These are phyloP conservation scores for Colletotrichum cordylinicola DNA, from an alignment of 2,329 filamentous ascomycete genomes.

Conservation along the genomic window DNA sequence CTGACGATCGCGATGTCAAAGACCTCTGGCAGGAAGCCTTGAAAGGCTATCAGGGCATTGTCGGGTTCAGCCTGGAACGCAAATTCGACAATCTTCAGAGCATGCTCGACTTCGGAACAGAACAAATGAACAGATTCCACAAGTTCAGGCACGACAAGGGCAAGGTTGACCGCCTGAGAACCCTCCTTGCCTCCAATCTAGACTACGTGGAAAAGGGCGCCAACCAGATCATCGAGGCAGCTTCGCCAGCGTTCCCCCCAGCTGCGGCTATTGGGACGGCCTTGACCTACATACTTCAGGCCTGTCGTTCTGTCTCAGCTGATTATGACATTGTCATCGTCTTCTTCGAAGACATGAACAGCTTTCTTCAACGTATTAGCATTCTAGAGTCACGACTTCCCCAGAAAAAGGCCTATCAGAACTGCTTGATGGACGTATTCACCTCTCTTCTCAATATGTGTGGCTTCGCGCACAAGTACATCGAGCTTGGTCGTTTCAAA, in stretches of 20 bases:
- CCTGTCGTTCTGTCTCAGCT: not conserved
- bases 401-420: not conserved
- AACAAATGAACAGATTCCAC: not conserved
- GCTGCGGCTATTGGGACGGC: not conserved
- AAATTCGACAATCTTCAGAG: constrained; percentile 32
- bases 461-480: not conserved
- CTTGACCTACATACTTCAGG: not conserved
- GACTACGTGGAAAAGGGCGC: not conserved
- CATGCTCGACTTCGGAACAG: constrained; percentile 25
- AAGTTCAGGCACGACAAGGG: not conserved
- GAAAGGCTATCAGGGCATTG: constrained; percentile 36
- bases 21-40: constrained; percentile 38
- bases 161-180: not conserved
- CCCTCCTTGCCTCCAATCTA: not conserved
- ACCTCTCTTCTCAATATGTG: not conserved
- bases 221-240: not conserved
- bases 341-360: not conserved
- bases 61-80: constrained; percentile 34
- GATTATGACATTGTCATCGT: not conserved
- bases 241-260: not conserved
- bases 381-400: not conserved
- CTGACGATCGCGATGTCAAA: constrained; percentile 32
- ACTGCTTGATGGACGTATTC: not conserved
- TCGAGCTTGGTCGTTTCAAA: not conserved
- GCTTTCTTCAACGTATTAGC: not conserved